Percentiles rank a stretch among this genome's conserved stretches.
phyloP scores from a whole-genome alignment of 2,329 filamentous ascomycete genomes.

The Erysiphe pulchra region DNA sequence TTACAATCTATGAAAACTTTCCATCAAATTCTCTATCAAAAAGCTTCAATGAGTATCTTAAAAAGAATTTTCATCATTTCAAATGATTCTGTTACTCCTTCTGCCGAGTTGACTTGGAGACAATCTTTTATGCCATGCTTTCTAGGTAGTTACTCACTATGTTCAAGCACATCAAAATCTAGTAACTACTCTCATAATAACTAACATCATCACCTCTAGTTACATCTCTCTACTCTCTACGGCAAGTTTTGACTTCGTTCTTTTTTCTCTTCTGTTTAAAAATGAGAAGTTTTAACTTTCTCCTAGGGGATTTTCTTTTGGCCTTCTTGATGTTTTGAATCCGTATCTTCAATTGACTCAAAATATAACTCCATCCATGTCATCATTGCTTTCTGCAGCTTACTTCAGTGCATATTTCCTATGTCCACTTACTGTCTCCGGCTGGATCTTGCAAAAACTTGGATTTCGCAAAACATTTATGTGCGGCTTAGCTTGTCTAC shows the following conservation, averaged over 20 bases:
- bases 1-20: too few species aligned
- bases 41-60: constrained; percentile 10
- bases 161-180: too few species aligned
- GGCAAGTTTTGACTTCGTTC: constrained; percentile 17
- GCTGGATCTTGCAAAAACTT: constrained; percentile 39
- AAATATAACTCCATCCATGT: constrained; percentile 31
- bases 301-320: constrained; percentile 49
- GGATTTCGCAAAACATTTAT: constrained; percentile 69
- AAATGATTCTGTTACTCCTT: constrained; percentile 14
- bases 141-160: constrained; percentile 2
- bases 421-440: constrained; percentile 42
- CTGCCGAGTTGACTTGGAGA: constrained; percentile 12
- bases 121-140: constrained; percentile 13
- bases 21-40: too few species aligned
- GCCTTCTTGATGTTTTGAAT: constrained; percentile 62
- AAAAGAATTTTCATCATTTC: constrained; percentile 13
- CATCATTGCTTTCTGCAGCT: constrained; percentile 38
- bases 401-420: constrained; percentile 52
- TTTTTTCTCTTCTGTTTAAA: too few species aligned
- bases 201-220: constrained; percentile 31
- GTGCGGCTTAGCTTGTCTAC: constrained; percentile 48
- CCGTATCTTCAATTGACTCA: constrained; percentile 35
- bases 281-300: too few species aligned
- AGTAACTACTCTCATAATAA: too few species aligned
- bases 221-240: constrained; percentile 61